Base-by-base conservation (phyloP, 305 asterid species). In the Lippia alba region DNA sequence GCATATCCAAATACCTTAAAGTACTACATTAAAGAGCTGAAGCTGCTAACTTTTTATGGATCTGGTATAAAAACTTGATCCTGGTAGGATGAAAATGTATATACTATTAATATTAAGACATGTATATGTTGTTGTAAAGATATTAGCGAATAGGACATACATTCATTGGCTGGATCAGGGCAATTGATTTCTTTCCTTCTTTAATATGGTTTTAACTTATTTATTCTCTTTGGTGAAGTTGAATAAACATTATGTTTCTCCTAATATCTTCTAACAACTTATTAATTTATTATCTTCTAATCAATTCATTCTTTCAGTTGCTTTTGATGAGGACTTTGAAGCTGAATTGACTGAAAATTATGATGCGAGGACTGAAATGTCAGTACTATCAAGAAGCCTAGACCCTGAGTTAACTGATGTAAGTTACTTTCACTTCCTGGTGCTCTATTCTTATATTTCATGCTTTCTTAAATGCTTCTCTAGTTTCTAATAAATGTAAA, bases 251-350 rank as follows among this genome's bases (percentile, higher is more conserved):
- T 8, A 36, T 8, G 30, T 36, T 36, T 36, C 41, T 36, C 41
- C 41, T 4, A 36, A 36, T 36, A 8, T 36, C 41, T 36, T 36
- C 41, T 36, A 2, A 36, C 41, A 18, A 17, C 49, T 59, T 61
- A 12, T 24, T 17, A 30, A 8, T 48, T 49, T 19, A 40, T 41
- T 60, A 41, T 65, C 46, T 7, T 62, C 61, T 34, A 34, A 56
- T 51, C 3, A 5, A 51, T 60, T 75, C 62, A 33, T 56, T 61
- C 68, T 44, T 79, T 33, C 71, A 87, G 96, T 94, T 86, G 96
- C 97, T 74, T 94, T 94, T 83, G 99, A 94, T 83, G 99, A 94
- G 82, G 99, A 94, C 82, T 94, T 91, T 79, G 97, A 94, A 88
- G 95, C 90, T 74, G 98, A 94, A 78, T 74, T 94, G 78, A 72